These are phyloP conservation scores for Biscogniauxia sp. DNA, from an alignment of 2,329 filamentous ascomycete species.

Conservation along the genomic window DNA sequence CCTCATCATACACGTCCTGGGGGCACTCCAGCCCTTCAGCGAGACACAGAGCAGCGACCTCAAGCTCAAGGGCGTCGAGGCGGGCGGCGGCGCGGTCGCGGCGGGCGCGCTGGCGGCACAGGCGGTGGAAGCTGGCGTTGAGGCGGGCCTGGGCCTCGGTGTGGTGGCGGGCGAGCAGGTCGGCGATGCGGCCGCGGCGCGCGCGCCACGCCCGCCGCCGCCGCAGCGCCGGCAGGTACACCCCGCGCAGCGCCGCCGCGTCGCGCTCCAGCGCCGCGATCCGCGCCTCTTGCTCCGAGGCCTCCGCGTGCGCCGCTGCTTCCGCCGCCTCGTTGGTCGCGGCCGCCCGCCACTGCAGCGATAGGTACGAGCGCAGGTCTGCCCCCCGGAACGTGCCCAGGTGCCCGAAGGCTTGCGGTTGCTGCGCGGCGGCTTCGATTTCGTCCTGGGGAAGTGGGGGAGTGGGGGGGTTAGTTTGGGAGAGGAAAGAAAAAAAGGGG, in stretches of 20 bases:
- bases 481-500: not conserved
- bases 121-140: not conserved
- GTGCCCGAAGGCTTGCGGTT: not conserved
- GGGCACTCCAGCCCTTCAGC: not conserved
- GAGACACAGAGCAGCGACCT: slow-evolving; percentile 7
- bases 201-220: not conserved
- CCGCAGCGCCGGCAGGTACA: slow-evolving; percentile 8
- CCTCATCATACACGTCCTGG: slow-evolving; percentile 7
- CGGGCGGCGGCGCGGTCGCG: not conserved
- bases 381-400: not conserved
- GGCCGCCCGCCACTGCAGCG: slow-evolving; percentile 9
- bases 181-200: slow-evolving; percentile 4
- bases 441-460: slow-evolving; percentile 17
- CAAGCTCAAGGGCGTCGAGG: not conserved
- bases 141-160: not conserved
- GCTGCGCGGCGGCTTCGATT: slow-evolving; percentile 9
- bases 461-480: not conserved
- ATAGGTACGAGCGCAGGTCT: slow-evolving; percentile 8
- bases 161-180: not conserved
- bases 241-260: not conserved
- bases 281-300: slow-evolving; percentile 7
- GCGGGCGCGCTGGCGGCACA: not conserved
- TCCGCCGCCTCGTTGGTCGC: slow-evolving; percentile 6
- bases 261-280: slow-evolving; percentile 9
- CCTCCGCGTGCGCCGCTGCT: slow-evolving; percentile 1